Evolutionary conservation across 805 yeast species (phyloP).

Genomic region (Teunomyces gatunensis): DNA sequence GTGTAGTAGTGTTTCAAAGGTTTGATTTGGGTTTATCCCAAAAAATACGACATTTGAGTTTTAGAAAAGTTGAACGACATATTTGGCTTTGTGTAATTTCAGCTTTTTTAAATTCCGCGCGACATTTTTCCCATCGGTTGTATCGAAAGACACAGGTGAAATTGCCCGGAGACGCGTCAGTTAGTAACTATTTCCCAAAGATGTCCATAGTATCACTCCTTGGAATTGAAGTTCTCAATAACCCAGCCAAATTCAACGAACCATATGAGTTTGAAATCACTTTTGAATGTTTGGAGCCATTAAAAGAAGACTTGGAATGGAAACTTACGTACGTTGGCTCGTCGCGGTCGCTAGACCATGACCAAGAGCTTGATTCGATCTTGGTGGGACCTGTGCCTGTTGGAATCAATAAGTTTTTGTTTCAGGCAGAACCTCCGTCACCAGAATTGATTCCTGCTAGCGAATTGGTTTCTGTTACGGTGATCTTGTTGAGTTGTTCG

Average conservation of each 20-base stretch:
- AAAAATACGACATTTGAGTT: neutral
- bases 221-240: conserved; percentile 88
- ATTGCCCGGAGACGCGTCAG: conserved; percentile 1
- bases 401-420: conserved; percentile 89
- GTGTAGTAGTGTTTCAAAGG: neutral
- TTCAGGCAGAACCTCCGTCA: conserved; percentile 95
- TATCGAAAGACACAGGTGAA: neutral
- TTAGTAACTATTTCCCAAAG: neutral
- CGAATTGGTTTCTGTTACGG: conserved; percentile 93
- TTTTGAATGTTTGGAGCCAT: conserved; percentile 91
- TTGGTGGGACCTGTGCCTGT: conserved; percentile 99
- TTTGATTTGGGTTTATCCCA: neutral
- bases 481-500: conserved; percentile 86
- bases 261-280: conserved; percentile 97
- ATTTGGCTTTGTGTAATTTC: neutral
- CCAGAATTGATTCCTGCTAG: conserved; percentile 95
- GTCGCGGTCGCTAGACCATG: conserved; percentile 90
- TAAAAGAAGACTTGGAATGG: conserved; percentile 94
- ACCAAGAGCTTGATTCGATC: conserved; percentile 92
- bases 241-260: conserved; percentile 91
- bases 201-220: conserved; percentile 94
- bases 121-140: neutral
- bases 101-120: neutral
- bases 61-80: neutral
- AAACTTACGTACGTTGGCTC: conserved; percentile 96